These are phyloP conservation scores for Neocatenulostroma microsporum DNA, from an alignment of 2,329 filamentous ascomycete species.

Conservation along the genomic window DNA sequence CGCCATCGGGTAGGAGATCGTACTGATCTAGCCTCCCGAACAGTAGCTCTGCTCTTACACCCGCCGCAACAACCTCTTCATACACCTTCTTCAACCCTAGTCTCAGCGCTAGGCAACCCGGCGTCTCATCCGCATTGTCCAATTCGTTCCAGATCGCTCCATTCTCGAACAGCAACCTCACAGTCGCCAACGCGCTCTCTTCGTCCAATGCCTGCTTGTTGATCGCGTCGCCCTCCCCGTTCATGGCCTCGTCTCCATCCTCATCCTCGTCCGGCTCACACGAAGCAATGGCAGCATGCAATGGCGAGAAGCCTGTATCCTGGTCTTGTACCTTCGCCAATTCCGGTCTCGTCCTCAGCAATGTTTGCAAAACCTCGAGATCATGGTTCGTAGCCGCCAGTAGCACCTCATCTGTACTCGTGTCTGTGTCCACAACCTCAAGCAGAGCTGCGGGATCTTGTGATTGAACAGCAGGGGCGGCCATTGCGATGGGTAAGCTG, in stretches of 20 bases:
- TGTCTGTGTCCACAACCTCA: slow-evolving; percentile 38
- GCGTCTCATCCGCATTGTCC: slow-evolving; percentile 77
- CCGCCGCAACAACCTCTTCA: slow-evolving; percentile 75
- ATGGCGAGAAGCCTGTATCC: slow-evolving; percentile 74
- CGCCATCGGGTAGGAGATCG: slow-evolving; percentile 57
- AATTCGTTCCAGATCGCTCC: slow-evolving; percentile 98
- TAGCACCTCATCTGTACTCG: slow-evolving; percentile 53
- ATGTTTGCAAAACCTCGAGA: slow-evolving; percentile 56
- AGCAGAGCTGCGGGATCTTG: too few species aligned
- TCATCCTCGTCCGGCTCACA: slow-evolving; percentile 39
- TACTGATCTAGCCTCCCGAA: slow-evolving; percentile 77
- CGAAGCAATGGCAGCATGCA: slow-evolving; percentile 79
- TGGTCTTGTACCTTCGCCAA: slow-evolving; percentile 68
- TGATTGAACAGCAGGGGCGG: too few species aligned
- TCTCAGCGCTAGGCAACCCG: slow-evolving; percentile 71
- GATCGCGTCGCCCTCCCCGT: slow-evolving; percentile 28
- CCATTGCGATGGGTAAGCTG: too few species aligned
- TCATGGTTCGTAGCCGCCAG: slow-evolving; percentile 62
- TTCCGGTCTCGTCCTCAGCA: slow-evolving; percentile 53
- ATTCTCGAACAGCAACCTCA: slow-evolving; percentile 71
- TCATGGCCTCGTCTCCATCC: slow-evolving; percentile 19
- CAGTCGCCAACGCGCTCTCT: slow-evolving; percentile 57
- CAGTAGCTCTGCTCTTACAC: slow-evolving; percentile 81
- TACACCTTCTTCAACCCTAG: slow-evolving; percentile 67
- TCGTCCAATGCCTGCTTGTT: slow-evolving; percentile 33